Evolutionary conservation across 2,329 filamentous ascomycete genomes (phyloP).

Genomic region (Colletotrichum navitas): DNA sequence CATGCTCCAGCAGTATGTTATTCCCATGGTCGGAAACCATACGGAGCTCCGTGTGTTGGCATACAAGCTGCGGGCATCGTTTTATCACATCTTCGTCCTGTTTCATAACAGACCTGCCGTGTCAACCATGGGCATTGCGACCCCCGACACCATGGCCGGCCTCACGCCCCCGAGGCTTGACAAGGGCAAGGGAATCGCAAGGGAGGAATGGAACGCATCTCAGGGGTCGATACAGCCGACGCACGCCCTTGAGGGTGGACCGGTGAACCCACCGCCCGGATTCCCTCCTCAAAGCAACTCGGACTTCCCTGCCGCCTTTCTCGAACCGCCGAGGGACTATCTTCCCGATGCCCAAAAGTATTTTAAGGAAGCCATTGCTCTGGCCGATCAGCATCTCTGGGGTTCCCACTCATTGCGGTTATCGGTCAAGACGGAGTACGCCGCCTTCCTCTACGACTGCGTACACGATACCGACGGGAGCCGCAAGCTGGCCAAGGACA

Average conservation of each 20-base stretch:
- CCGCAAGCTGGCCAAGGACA: slow-evolving; percentile 80
- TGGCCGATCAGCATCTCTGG: slow-evolving; percentile 83
- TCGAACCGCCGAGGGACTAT: slow-evolving; percentile 84
- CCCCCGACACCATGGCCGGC: slow-evolving; percentile 58
- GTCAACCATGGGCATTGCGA: slow-evolving; percentile 68
- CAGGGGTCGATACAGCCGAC: slow-evolving; percentile 61
- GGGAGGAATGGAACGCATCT: slow-evolving; percentile 57
- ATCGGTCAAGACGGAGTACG: slow-evolving; percentile 91
- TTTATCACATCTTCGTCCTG: slow-evolving; percentile 96
- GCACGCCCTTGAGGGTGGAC: slow-evolving; percentile 67
- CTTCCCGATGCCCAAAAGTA: slow-evolving; percentile 83
- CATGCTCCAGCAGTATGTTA: slow-evolving; percentile 87
- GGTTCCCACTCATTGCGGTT: slow-evolving; percentile 91
- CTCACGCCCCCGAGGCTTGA: slow-evolving; percentile 54
- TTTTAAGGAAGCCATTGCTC: slow-evolving; percentile 80
- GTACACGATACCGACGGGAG: slow-evolving; percentile 84
- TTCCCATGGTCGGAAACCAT: slow-evolving; percentile 85
- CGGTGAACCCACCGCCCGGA: slow-evolving; percentile 68
- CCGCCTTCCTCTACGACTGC: slow-evolving; percentile 94
- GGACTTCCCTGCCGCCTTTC: slow-evolving; percentile 64
- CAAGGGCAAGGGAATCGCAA: slow-evolving; percentile 65
- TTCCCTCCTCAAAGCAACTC: slow-evolving; percentile 58
- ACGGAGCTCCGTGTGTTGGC: slow-evolving; percentile 89
- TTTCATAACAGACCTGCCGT: slow-evolving; percentile 93
- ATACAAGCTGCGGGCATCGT: slow-evolving; percentile 92